Evolutionary conservation across 805 yeast species (phyloP), one percentile per base, ranked within the genome.

Genomic region (Cyberlindnera mycetangii): DNA sequence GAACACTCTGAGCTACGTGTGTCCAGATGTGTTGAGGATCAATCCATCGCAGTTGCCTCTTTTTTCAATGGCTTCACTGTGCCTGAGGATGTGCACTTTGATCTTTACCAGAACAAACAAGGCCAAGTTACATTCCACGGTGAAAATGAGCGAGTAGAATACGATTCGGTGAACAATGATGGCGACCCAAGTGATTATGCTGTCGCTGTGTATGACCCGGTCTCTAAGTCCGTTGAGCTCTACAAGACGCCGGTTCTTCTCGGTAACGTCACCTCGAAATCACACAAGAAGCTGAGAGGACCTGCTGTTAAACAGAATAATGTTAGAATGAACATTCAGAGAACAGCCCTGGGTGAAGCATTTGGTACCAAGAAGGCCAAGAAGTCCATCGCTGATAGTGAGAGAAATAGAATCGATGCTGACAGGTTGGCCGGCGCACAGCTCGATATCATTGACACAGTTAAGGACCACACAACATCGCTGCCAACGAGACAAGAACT

Each of bases 281-380:
- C 79, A 3, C 76, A 74, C 54, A 76, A 81, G 55, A 67, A 67
- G 36, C 71, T 72, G 49, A 69, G 69, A 37, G 86, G 88, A 7
- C 93, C 93, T 18, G 65, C 72, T 20, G 72, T 87, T 45, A 79
- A 76, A 66, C 85, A 79, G 61, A 66, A 69, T 8, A 77, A 76
- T 27, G 72, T 69, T 5, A 66, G 71, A 48, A 57, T 59, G 55
- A 69, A 75, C 47, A 69, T 72, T 15, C 88, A 87, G 67, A 78
- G 97, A 63, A 86, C 79, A 45, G 85, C 88, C 2, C 75, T 93
- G 60, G 99, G 99, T 60, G 92, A 89, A 67, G 95, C 93, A 3
- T 93, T 93, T 57, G 99, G 99, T 75, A 92, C 99, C 46, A 90
- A 87, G 70, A 90, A 82, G 70, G 97, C 97, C 50, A 92, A 89